Percentiles rank a stretch among this genome's conserved stretches.
Evolutionary conservation across 148 eudicot species (phyloP).

Genomic region (Silene conica): DNA sequence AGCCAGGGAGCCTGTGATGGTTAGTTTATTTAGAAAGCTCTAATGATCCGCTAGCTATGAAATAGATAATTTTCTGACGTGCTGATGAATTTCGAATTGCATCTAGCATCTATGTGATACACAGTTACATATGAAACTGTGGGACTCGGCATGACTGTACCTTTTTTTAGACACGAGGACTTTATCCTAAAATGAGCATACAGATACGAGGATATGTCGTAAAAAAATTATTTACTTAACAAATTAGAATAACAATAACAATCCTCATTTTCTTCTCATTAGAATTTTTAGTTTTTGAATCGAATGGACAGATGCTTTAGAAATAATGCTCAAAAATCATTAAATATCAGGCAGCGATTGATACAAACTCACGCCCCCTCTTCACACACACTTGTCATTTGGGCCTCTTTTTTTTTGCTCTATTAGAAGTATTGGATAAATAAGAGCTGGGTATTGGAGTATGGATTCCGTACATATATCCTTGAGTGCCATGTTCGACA

Average conservation of each 20-base stretch:
- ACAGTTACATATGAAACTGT: background rate
- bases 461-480: conserved; percentile 1
- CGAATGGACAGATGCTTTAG: background rate
- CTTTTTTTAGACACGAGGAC: background rate
- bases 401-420: background rate
- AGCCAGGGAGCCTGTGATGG: conserved; percentile 5
- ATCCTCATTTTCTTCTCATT: background rate
- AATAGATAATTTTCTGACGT: background rate
- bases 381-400: background rate
- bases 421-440: background rate
- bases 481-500: background rate
- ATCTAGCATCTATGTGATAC: background rate
- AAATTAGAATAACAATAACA: no score
- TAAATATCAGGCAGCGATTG: background rate
- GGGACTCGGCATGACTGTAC: background rate
- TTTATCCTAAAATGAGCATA: background rate
- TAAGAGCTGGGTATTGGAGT: background rate
- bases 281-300: background rate
- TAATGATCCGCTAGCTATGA: background rate
- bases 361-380: background rate
- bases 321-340: background rate
- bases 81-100: conserved; percentile 6
- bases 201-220: background rate
- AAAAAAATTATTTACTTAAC: background rate
- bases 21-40: background rate